These are phyloP conservation scores for Pseudogymnoascus sp. DNA, from an alignment of 2,329 filamentous ascomycete species.

Conservation along the genomic window DNA sequence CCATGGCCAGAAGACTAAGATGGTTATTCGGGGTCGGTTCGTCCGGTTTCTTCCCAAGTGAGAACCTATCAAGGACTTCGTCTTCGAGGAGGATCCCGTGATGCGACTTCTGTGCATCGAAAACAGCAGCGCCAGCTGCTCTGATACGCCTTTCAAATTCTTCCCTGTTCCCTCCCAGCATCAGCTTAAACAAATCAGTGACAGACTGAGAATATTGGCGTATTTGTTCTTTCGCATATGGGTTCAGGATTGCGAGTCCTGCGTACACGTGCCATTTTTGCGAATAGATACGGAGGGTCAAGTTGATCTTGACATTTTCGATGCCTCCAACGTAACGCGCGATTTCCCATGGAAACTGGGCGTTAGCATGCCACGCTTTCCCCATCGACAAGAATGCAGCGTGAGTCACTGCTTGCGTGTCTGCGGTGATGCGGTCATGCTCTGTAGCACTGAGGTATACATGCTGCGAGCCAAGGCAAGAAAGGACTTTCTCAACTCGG, in stretches of 20 bases:
- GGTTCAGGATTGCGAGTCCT: constrained; percentile 92
- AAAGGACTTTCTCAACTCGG: constrained; percentile 74
- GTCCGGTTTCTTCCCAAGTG: constrained; percentile 58
- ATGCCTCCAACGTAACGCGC: constrained; percentile 94
- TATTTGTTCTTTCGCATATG: constrained; percentile 85
- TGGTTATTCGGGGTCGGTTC: constrained; percentile 79
- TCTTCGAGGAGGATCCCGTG: constrained; percentile 68
- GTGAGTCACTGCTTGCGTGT: constrained; percentile 96
- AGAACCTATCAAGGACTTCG: constrained; percentile 81
- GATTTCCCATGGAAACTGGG: constrained; percentile 94
- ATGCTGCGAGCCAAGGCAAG: constrained; percentile 75
- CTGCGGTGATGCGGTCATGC: constrained; percentile 95
- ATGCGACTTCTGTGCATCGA: constrained; percentile 46
- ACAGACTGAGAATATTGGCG: constrained; percentile 87
- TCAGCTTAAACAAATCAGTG: constrained; percentile 92
- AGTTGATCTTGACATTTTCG: constrained; percentile 98
- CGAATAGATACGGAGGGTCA: constrained; percentile 92
- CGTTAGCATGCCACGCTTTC: constrained; percentile 91
- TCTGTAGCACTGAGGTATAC: constrained; percentile 80
- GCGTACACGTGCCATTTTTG: constrained; percentile 99
- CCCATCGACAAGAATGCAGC: constrained; percentile 97
- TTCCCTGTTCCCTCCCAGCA: constrained; percentile 75
- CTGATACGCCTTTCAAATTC: constrained; percentile 72
- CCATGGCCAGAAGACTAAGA: constrained; percentile 87
- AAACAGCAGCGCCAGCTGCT: constrained; percentile 69